Evolutionary conservation across 768 basidiomycete genomes (phyloP).

Genomic region (Ramaria sp.): DNA sequence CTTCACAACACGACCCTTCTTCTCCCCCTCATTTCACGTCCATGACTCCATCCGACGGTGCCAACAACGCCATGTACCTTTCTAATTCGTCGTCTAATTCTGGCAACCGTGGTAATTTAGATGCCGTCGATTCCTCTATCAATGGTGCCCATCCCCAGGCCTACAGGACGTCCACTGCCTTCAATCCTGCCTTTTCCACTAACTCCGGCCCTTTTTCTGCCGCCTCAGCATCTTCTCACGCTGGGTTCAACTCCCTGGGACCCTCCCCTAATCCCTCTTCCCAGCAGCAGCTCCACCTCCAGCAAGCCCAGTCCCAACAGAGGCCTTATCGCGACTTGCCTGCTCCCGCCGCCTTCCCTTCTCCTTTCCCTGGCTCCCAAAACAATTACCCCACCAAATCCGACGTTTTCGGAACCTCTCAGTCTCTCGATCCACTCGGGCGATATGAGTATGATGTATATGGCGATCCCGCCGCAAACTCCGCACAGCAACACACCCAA

Average conservation of each 20-base stretch:
- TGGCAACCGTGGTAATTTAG: neutral
- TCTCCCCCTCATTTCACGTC: neutral
- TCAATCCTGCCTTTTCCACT: conserved; percentile 1
- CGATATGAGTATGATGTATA: conserved; percentile 1
- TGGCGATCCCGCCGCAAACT: neutral
- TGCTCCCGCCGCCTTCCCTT: neutral
- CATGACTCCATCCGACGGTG: neutral
- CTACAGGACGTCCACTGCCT: neutral
- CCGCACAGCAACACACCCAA: neutral
- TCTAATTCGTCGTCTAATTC: neutral
- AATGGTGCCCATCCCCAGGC: neutral
- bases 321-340: neutral
- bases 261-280: neutral
- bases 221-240: neutral
- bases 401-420: conserved; percentile 10
- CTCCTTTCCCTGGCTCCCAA: neutral
- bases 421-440: neutral
- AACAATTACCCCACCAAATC: conserved; percentile 6
- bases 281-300: conserved; percentile 19
- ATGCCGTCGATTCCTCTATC: neutral
- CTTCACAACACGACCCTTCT: neutral
- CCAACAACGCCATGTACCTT: neutral
- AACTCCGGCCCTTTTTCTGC: neutral
- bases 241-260: neutral
- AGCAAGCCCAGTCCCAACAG: neutral